These are phyloP conservation scores for Coprinopsis marcescibilis DNA, from an alignment of 768 basidiomycete genomes.

Conservation along the genomic window DNA sequence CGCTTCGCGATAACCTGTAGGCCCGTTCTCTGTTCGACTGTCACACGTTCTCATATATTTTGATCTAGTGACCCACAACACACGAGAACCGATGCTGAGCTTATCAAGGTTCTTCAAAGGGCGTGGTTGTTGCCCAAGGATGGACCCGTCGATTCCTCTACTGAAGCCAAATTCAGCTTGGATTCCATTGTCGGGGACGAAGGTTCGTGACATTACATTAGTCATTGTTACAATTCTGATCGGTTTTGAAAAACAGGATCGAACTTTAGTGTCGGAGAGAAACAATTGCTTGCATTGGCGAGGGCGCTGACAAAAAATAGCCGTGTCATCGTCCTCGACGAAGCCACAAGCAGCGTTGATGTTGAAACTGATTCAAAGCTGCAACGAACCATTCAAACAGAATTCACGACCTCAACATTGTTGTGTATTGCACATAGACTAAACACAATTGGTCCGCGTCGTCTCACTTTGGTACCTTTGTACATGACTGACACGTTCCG, in stretches of 20 bases:
- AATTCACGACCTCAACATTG: conserved; percentile 50
- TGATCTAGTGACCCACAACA: conserved; percentile 54
- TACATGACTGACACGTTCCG: not conserved
- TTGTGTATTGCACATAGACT: conserved; percentile 54
- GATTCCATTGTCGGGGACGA: conserved; percentile 57
- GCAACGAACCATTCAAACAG: conserved; percentile 57
- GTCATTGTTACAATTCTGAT: conserved; percentile 3
- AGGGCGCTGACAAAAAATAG: conserved; percentile 59
- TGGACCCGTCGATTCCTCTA: conserved; percentile 35
- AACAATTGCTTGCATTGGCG: conserved; percentile 56
- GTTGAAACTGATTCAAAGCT: conserved; percentile 57
- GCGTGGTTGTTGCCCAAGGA: conserved; percentile 52
- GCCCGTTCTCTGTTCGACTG: conserved; percentile 15
- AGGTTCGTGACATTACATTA: conserved; percentile 29
- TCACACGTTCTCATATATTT: too few species aligned
- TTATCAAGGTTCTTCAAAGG: conserved; percentile 55
- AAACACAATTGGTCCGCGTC: conserved; percentile 44
- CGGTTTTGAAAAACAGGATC: conserved; percentile 30
- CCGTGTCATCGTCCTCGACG: conserved; percentile 55
- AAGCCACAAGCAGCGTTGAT: conserved; percentile 58
- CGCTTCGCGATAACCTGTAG: conserved; percentile 38
- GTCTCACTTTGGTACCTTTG: not conserved
- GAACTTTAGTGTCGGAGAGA: conserved; percentile 66
- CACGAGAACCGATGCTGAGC: conserved; percentile 48
- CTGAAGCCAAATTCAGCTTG: conserved; percentile 61